phyloP scores from a whole-genome alignment of 2,329 filamentous ascomycete species.

The Cordyceps cateniannulata region DNA sequence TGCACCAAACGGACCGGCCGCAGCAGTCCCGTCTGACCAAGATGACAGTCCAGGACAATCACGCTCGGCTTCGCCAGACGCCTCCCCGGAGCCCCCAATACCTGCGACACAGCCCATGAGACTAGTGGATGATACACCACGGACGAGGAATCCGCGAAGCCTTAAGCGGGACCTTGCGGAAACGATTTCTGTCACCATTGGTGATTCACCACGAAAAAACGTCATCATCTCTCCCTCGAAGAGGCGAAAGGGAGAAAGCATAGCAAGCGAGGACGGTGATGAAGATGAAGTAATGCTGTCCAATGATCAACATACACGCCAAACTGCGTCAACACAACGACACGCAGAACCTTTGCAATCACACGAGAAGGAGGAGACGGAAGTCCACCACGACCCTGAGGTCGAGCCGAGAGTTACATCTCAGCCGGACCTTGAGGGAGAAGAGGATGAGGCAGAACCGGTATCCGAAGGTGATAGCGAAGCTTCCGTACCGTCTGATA shows the following conservation, averaged over 20 bases:
- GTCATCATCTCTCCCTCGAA: slow-evolving; percentile 1
- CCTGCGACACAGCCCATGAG: slow-evolving; percentile 13
- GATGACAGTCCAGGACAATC: not conserved
- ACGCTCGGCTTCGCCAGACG: not conserved
- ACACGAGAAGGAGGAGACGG: not conserved
- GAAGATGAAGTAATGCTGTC: not conserved
- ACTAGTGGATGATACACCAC: slow-evolving; percentile 4
- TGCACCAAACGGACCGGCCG: not conserved
- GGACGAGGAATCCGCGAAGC: slow-evolving; percentile 2
- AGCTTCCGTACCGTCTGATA: not conserved
- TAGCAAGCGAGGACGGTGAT: not conserved
- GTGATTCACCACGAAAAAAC: not conserved
- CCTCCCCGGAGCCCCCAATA: slow-evolving; percentile 16
- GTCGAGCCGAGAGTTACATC: not conserved
- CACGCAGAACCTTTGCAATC: not conserved
- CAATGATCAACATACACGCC: not conserved
- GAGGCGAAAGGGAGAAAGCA: slow-evolving; percentile 5
- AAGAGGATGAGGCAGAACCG: not conserved
- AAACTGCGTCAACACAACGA: not conserved
- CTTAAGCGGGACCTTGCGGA: slow-evolving; percentile 3
- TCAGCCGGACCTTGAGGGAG: not conserved
- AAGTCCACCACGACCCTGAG: not conserved
- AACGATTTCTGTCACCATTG: slow-evolving; percentile 10
- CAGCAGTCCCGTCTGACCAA: no score
- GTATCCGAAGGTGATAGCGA: not conserved